Evolutionary conservation across 2,329 filamentous ascomycete genomes (phyloP).

Genomic region (Ophiocordyceps camponoti-saundersi): DNA sequence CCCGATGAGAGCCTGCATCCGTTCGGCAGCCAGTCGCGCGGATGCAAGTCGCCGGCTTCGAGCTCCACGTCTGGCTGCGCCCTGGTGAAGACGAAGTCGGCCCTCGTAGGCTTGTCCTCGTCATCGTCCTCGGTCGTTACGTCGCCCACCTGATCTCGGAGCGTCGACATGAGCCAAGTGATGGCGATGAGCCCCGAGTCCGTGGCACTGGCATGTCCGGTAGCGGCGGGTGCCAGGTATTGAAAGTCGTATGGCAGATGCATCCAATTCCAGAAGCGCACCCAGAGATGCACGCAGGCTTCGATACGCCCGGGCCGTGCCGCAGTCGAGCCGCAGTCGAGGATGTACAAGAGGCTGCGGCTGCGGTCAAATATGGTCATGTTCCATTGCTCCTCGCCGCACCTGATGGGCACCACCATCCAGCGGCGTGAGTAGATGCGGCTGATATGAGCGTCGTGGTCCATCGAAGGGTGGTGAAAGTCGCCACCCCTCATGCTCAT

Average conservation of each 20-base stretch:
- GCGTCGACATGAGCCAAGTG: slow-evolving; percentile 5
- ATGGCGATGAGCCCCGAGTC: slow-evolving; percentile 4
- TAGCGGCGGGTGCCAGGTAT: slow-evolving; percentile 4
- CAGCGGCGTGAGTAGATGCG: slow-evolving; percentile 3
- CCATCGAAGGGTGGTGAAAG: neutral
- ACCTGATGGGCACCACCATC: slow-evolving; percentile 5
- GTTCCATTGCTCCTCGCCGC: slow-evolving; percentile 4
- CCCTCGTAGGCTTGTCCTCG: neutral
- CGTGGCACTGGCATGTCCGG: neutral
- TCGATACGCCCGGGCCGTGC: slow-evolving; percentile 3
- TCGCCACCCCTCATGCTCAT: slow-evolving; percentile 1
- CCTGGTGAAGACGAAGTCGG: neutral
- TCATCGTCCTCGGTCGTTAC: slow-evolving; percentile 1
- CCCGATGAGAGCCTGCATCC: neutral
- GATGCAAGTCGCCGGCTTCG: neutral
- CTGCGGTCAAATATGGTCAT: slow-evolving; percentile 9
- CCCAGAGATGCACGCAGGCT: slow-evolving; percentile 6
- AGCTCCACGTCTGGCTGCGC: neutral
- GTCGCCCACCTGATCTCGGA: slow-evolving; percentile 6
- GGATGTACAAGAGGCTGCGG: slow-evolving; percentile 5
- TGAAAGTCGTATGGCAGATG: slow-evolving; percentile 5
- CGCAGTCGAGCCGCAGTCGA: slow-evolving; percentile 4
- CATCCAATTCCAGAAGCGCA: slow-evolving; percentile 5
- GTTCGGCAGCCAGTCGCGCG: slow-evolving; percentile 5
- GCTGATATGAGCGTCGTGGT: neutral